Percentiles rank a stretch among this genome's conserved stretches.
phyloP scores from a whole-genome alignment of 2,329 filamentous ascomycete genomes.

The Ceratocystis smalleyi region DNA sequence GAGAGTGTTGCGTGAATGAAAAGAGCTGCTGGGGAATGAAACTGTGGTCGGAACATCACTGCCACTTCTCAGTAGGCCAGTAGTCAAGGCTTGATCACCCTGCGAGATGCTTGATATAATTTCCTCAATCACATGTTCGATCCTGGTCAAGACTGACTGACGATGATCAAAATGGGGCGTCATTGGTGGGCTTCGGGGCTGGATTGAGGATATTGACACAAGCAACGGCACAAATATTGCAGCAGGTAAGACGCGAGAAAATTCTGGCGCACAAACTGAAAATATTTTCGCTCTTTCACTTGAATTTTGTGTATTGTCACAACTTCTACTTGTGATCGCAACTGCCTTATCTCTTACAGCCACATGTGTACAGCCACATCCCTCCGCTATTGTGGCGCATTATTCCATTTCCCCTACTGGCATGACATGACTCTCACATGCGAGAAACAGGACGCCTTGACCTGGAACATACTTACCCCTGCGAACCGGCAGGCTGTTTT shows the following conservation, averaged over 20 bases:
- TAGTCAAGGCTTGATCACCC: neutral
- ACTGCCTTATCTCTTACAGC: neutral
- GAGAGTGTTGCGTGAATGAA: neutral
- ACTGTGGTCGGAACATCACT: neutral
- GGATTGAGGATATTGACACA: neutral
- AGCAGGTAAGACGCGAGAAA: no score
- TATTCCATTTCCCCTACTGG: neutral
- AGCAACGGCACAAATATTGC: neutral
- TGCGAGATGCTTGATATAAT: neutral
- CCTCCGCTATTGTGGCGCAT: neutral
- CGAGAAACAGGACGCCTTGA: neutral
- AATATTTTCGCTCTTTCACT: neutral
- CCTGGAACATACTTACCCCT: neutral
- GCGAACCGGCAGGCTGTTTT: neutral
- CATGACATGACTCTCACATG: neutral
- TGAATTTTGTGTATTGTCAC: neutral
- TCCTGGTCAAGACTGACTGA: neutral
- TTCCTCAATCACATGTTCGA: neutral
- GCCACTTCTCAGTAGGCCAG: neutral
- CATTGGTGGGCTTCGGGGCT: neutral
- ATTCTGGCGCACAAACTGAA: neutral
- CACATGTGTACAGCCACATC: slow-evolving; percentile 8
- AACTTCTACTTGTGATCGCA: neutral
- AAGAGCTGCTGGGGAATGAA: neutral
- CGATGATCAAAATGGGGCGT: neutral